Base-by-base conservation (phyloP, 2,329 filamentous ascomycete genomes). In the Diaporthe australafricana region DNA sequence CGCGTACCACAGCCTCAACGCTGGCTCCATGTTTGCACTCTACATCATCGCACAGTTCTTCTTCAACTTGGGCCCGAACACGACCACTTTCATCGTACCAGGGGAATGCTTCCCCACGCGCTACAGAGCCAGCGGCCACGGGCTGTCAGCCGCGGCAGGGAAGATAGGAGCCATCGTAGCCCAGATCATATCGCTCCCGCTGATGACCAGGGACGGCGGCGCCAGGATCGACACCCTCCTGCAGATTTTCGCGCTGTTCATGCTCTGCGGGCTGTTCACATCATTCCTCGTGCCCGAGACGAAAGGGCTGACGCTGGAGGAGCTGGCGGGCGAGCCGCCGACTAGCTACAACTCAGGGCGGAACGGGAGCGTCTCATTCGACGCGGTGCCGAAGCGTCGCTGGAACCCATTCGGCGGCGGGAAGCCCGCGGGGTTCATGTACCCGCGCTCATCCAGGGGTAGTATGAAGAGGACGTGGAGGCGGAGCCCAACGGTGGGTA, bases 221-320 rank as follows among this genome's bases (percentile, higher is more conserved):
- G 83, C 87, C 0, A 81, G 84, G 0, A 82, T 84, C 9, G 80
- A 84, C 20, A 90, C 92, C 70, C 88, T 95, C 47, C 91, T 96
- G 84, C 87, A 94, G 79, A 92, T 95, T 47, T 95, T 94, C 80
- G 92, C 92, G 0, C 85, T 94, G 12, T 95, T 96, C 84, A 95
- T 95, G 93, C 85, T 95, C 7, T 87, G 88, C 66, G 94, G 94
- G 45, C 88, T 89, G 57, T 81, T 94, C 57, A 89, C 90, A 3
- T 91, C 91, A 1, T 83, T 95, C 4, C 82, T 96, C n/a, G 90
- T 95, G 27, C 93, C 93, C 0, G 93, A 95, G 82, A 95, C 92
- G 0, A 94, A 92, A 83, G 87, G 92, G 1, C 86, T 90, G 79
- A 94, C 93, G 0, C 84, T 96, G 52, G 94, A 94, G 78, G 88